Percentiles rank a stretch among this genome's conserved stretches.
Evolutionary conservation across 2,329 filamentous ascomycete species (phyloP).

Genomic region (Cercospora berteroae): DNA sequence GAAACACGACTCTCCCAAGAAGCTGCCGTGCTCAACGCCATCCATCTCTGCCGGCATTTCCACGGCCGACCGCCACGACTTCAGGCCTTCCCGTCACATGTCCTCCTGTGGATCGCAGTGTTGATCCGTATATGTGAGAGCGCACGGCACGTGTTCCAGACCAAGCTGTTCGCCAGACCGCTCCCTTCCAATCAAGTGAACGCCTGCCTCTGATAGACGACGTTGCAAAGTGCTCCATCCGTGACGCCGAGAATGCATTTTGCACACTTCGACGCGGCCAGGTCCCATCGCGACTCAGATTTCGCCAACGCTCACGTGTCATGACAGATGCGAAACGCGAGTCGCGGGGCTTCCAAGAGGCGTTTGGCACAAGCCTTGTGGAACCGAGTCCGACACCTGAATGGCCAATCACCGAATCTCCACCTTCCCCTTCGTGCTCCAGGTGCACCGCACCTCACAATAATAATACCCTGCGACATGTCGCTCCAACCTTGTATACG

Average conservation of each 20-base stretch:
- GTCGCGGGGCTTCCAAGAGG: background rate
- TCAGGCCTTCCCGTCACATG: background rate
- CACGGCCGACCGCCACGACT: background rate
- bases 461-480: background rate
- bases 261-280: background rate
- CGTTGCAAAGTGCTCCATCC: background rate
- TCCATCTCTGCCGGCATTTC: background rate
- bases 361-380: background rate
- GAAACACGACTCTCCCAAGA: constrained; percentile 1
- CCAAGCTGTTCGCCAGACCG: background rate
- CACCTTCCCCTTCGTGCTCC: background rate
- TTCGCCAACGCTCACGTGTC: background rate
- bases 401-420: background rate
- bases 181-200: background rate
- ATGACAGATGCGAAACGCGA: background rate
- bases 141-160: constrained; percentile 3
- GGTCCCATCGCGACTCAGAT: background rate
- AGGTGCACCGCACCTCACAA: background rate
- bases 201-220: background rate
- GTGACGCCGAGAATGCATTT: background rate
- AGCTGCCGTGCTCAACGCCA: background rate
- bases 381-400: background rate
- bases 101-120: background rate
- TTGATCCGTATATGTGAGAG: background rate
- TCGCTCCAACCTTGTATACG: background rate